A percentile compares a stretch with the other conserved stretches of the same genome.
Conservation (phyloP, 176 grass and related monocot species). For the Oryza rufipogon region DNA sequence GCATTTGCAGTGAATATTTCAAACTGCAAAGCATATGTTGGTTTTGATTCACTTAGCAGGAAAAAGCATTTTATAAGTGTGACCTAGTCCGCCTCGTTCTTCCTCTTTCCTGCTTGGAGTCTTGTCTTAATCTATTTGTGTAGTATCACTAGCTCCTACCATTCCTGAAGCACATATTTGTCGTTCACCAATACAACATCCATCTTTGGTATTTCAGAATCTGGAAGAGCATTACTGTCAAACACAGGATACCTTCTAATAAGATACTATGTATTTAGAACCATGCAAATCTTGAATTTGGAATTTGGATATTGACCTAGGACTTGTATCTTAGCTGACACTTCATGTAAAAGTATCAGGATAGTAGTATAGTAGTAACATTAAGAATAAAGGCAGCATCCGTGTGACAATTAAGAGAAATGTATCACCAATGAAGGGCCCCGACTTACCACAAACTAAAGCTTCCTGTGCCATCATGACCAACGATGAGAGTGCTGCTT, state of each 20-base stretch:
- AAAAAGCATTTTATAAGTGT: conserved; percentile 17
- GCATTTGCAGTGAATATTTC: not conserved
- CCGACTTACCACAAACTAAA: conserved; percentile 88
- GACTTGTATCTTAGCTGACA: conserved; percentile 12
- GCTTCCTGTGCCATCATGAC: conserved; percentile 74
- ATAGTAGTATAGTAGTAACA: not conserved
- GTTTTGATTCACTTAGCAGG: not conserved
- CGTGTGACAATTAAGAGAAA: conserved; percentile 21
- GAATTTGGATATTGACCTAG: not conserved
- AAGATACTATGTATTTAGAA: conserved; percentile 24
- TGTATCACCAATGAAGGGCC: conserved; percentile 24
- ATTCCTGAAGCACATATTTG: conserved; percentile 14
- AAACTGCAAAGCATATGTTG: not conserved
- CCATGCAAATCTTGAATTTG: not conserved
- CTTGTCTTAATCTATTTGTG: conserved; percentile 21
- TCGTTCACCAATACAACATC: not conserved
- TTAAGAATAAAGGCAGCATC: not conserved
- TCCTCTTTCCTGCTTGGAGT: not conserved
- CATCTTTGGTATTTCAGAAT: conserved; percentile 16
- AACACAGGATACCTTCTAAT: conserved; percentile 14
- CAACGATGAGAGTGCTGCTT: conserved; percentile 58
- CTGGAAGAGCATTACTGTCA: conserved; percentile 16
- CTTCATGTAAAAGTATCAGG: not conserved
- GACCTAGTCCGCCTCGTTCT: not conserved
- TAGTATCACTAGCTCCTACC: not conserved